Conservation (phyloP, 106 monocot species). For the Apostasia shenzhenica region DNA sequence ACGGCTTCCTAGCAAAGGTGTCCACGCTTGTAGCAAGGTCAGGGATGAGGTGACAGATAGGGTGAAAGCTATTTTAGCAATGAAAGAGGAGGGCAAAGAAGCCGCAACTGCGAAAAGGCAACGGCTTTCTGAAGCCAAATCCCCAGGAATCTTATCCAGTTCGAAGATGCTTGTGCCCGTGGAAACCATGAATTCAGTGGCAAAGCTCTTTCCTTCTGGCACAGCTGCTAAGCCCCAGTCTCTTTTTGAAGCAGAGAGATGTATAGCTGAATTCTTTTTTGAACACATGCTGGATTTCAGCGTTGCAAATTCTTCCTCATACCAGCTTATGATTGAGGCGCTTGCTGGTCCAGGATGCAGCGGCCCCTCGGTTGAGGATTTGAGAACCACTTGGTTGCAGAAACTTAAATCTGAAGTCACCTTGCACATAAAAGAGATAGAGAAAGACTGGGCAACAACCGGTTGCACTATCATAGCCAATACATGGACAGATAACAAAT, state of each 20-base stretch:
- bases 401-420: slow-evolving; percentile 82
- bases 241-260: slow-evolving; percentile 60
- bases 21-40: slow-evolving; percentile 83
- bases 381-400: slow-evolving; percentile 73
- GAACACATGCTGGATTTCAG: slow-evolving; percentile 86
- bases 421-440: slow-evolving; percentile 64
- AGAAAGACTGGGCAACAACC: slow-evolving; percentile 77
- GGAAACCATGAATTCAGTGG: slow-evolving; percentile 14
- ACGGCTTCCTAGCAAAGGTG: slow-evolving; percentile 82
- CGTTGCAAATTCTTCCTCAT: slow-evolving; percentile 61
- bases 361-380: slow-evolving; percentile 52
- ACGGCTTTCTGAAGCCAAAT: slow-evolving; percentile 28
- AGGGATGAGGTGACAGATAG: slow-evolving; percentile 73
- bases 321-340: slow-evolving; percentile 70
- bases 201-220: slow-evolving; percentile 25
- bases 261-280: slow-evolving; percentile 90
- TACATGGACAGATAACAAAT: slow-evolving; percentile 87
- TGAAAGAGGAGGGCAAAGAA: slow-evolving; percentile 78
- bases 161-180: slow-evolving; percentile 22
- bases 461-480: slow-evolving; percentile 90
- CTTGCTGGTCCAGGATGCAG: slow-evolving; percentile 73
- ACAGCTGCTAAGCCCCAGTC: slow-evolving; percentile 18
- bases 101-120: slow-evolving; percentile 49
- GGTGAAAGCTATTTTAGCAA: slow-evolving; percentile 69
- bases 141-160: slow-evolving; percentile 13